A percentile compares a stretch with the other conserved stretches of the same genome.
These are phyloP conservation scores for Inonotus hispidus DNA, from an alignment of 1,284 basidiomycete species.

Conservation along the genomic window DNA sequence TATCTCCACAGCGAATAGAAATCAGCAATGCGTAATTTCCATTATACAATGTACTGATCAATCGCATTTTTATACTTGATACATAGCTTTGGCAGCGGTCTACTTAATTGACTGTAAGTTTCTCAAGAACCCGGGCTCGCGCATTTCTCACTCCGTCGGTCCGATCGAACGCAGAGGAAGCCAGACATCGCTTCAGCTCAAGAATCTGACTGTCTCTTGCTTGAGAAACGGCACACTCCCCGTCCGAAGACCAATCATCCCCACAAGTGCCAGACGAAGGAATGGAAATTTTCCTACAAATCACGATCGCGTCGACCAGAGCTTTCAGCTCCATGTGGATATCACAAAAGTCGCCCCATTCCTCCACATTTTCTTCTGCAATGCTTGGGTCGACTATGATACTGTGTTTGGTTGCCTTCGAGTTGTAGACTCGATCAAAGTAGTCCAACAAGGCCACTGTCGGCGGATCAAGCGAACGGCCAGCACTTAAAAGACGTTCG, in stretches of 20 bases:
- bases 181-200: conserved; percentile 46
- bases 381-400: background rate
- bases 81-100: background rate
- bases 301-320: conserved; percentile 48
- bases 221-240: conserved; percentile 28
- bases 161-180: conserved; percentile 53
- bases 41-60: background rate
- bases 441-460: conserved; percentile 46
- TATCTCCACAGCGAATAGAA: no score
- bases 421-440: conserved; percentile 45
- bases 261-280: conserved; percentile 24
- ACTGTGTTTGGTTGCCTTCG: background rate
- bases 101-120: background rate
- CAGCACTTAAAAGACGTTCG: conserved; percentile 47
- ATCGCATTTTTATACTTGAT: background rate
- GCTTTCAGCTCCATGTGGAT: conserved; percentile 28
- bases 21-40: no score
- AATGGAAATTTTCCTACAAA: conserved; percentile 53
- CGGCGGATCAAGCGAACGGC: conserved; percentile 53
- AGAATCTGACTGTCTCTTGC: conserved; percentile 35
- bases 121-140: conserved; percentile 58
- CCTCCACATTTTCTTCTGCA: conserved; percentile 13
- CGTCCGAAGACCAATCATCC: background rate
- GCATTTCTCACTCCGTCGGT: conserved; percentile 50
- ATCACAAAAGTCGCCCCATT: conserved; percentile 24